These are phyloP conservation scores for Guyanaporus albipodus DNA, from an alignment of 768 basidiomycete genomes.

Conservation along the genomic window DNA sequence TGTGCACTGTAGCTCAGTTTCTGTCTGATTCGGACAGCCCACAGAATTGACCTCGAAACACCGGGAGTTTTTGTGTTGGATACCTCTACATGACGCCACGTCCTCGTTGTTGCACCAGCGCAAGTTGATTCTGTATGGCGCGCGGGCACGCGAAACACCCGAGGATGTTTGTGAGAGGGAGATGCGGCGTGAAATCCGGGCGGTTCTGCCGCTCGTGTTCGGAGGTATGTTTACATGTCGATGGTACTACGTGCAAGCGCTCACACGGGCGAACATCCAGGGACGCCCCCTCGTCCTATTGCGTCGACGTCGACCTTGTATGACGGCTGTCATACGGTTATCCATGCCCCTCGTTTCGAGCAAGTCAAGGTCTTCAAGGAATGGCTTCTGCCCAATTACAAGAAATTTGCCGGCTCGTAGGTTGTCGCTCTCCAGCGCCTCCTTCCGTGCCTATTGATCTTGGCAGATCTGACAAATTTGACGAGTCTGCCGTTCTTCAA, in stretches of 20 bases:
- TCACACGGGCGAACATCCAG: constrained; percentile 29
- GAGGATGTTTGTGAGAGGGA: constrained; percentile 68
- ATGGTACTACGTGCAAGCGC: background rate
- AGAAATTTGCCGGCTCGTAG: constrained; percentile 51
- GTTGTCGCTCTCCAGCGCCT: constrained; percentile 2
- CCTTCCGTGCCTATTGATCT: background rate
- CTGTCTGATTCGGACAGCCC: constrained; percentile 7
- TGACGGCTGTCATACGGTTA: constrained; percentile 41
- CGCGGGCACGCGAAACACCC: constrained; percentile 61
- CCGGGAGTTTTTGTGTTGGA: constrained; percentile 64
- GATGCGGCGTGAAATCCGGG: constrained; percentile 67
- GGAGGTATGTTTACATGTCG: constrained; percentile 40
- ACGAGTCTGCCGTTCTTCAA: constrained; percentile 41
- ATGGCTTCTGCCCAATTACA: constrained; percentile 73
- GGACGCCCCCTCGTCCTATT: constrained; percentile 22
- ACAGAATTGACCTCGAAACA: constrained; percentile 49
- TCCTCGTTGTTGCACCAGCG: constrained; percentile 64
- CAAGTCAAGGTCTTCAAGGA: constrained; percentile 65
- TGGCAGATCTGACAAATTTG: constrained; percentile 27
- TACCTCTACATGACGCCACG: constrained; percentile 60
- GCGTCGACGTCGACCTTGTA: constrained; percentile 39
- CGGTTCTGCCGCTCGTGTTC: constrained; percentile 64
- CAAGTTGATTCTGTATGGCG: constrained; percentile 65
- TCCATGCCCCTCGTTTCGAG: constrained; percentile 64
- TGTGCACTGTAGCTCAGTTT: background rate